Conservation (phyloP, 2,329 filamentous ascomycete genomes). For the Microsporum ferrugineum region DNA sequence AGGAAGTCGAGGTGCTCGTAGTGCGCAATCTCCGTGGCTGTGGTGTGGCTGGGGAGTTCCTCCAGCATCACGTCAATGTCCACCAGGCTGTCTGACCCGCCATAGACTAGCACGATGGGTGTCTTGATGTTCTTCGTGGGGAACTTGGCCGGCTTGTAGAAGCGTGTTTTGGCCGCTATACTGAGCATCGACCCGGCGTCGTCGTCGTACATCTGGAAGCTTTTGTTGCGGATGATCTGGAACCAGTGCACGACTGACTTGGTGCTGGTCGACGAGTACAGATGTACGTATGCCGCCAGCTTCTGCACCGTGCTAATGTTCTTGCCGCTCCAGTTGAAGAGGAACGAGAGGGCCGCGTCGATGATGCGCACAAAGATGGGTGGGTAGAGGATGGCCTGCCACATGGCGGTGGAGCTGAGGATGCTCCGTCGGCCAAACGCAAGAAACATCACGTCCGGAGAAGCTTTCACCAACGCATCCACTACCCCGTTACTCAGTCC, state of each 20-base stretch:
- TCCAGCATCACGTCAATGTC: conserved; percentile 88
- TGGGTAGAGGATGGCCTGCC: conserved; percentile 90
- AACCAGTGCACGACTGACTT: conserved; percentile 99
- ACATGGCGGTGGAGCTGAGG: conserved; percentile 86
- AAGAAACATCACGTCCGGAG: conserved; percentile 81
- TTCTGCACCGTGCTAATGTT: conserved; percentile 86
- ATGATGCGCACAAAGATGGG: conserved; percentile 84
- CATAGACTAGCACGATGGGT: conserved; percentile 85
- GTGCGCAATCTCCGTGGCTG: conserved; percentile 75
- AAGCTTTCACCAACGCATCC: conserved; percentile 84
- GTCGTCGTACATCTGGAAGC: conserved; percentile 89
- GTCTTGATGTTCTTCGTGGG: conserved; percentile 96
- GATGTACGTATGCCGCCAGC: conserved; percentile 84
- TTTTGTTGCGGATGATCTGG: conserved; percentile 92
- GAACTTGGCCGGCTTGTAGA: conserved; percentile 93
- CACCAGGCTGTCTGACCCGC: conserved; percentile 83
- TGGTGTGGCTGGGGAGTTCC: conserved; percentile 72
- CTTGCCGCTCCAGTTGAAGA: conserved; percentile 78
- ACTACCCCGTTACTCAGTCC: conserved; percentile 83
- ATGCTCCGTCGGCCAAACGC: conserved; percentile 88
- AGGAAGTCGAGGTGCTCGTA: conserved; percentile 97
- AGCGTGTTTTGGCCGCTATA: conserved; percentile 56
- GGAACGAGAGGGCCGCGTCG: conserved; percentile 65
- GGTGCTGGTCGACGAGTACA: conserved; percentile 93
- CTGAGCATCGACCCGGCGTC: conserved; percentile 75